phyloP scores from a whole-genome alignment of 495 filamentous ascomycete species.

The Talaromyces ruber region DNA sequence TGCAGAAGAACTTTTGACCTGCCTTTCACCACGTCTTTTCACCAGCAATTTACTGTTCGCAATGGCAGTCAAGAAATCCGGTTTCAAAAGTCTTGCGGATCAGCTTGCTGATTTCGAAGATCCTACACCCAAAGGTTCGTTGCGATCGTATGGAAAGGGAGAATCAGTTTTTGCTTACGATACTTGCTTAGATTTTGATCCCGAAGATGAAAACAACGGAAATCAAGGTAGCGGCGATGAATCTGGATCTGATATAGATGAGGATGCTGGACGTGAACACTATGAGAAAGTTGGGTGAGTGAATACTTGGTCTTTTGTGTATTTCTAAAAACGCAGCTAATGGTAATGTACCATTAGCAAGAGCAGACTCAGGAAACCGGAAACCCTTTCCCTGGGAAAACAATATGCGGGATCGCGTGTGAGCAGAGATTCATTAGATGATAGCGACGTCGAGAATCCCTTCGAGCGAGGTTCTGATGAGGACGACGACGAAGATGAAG shows the following conservation, averaged over 20 bases:
- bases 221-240: slow-evolving; percentile 48
- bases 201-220: slow-evolving; percentile 60
- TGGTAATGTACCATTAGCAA: slow-evolving; percentile 43
- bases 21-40: background rate
- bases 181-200: slow-evolving; percentile 65
- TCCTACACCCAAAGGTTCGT: slow-evolving; percentile 50
- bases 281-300: slow-evolving; percentile 73
- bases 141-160: too few species aligned
- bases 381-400: slow-evolving; percentile 53
- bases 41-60: slow-evolving; percentile 4
- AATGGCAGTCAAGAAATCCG: slow-evolving; percentile 17
- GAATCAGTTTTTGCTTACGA: background rate
- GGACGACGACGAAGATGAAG: slow-evolving; percentile 29
- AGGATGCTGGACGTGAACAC: slow-evolving; percentile 62
- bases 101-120: slow-evolving; percentile 59
- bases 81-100: slow-evolving; percentile 44
- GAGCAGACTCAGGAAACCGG: slow-evolving; percentile 72
- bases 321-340: background rate
- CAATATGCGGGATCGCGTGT: slow-evolving; percentile 75
- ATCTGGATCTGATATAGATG: slow-evolving; percentile 26
- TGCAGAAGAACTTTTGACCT: background rate
- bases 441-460: slow-evolving; percentile 34
- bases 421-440: slow-evolving; percentile 60
- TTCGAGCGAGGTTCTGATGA: slow-evolving; percentile 16
- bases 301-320: background rate